Evolutionary conservation across 2,329 filamentous ascomycete species (phyloP).

Genomic region (Herpotrichia juniperi): DNA sequence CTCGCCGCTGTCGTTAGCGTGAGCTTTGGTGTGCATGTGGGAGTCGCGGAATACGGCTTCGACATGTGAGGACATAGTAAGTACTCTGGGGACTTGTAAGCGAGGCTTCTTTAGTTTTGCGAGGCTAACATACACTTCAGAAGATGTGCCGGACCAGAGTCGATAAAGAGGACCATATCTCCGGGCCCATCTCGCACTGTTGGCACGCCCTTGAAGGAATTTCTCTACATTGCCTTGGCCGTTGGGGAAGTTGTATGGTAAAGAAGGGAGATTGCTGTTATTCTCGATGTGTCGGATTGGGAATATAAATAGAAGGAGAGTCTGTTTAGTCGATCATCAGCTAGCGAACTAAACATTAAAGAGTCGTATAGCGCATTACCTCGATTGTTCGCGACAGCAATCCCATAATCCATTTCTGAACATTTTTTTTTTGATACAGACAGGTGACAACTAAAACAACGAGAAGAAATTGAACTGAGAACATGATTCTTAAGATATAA

Average conservation of each 20-base stretch:
- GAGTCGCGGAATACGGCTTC: constrained; percentile 51
- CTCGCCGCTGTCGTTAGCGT: constrained; percentile 51
- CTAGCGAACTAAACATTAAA: too few species aligned
- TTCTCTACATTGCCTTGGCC: constrained; percentile 47
- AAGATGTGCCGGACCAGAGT: constrained; percentile 41
- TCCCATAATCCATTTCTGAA: too few species aligned
- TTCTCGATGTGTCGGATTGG: constrained; percentile 14
- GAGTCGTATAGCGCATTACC: too few species aligned
- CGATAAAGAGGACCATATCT: constrained; percentile 47
- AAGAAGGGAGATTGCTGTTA: constrained; percentile 8
- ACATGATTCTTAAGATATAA: too few species aligned
- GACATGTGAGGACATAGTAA: constrained; percentile 18
- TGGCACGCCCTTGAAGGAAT: constrained; percentile 46
- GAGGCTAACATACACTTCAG: constrained; percentile 46
- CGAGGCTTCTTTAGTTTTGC: background rate
- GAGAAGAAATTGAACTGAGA: too few species aligned
- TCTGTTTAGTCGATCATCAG: too few species aligned
- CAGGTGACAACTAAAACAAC: too few species aligned
- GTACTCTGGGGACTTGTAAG: constrained; percentile 6
- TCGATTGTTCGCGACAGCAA: too few species aligned
- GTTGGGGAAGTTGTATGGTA: constrained; percentile 26
- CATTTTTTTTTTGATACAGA: too few species aligned
- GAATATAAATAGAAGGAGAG: constrained; percentile 6
- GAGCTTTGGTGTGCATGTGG: constrained; percentile 51
- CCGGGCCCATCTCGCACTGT: constrained; percentile 39